phyloP scores from a whole-genome alignment of 192 early-diverging fungal species.

The Coemansia sp. region DNA sequence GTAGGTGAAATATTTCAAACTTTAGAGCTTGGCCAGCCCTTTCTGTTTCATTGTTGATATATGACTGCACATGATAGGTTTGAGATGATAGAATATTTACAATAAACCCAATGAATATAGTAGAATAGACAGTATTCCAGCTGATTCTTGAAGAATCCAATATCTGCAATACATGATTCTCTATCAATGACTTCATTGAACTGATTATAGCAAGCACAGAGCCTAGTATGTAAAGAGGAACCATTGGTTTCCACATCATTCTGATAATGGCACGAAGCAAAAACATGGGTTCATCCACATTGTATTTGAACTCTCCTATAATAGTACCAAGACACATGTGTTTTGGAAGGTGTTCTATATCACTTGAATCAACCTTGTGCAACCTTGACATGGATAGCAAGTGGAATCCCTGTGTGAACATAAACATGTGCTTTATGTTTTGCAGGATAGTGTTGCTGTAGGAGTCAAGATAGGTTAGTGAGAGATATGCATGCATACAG shows the following conservation, averaged over 20 bases:
- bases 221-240: slow-evolving; percentile 21
- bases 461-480: slow-evolving; percentile 11
- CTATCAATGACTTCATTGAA: not conserved
- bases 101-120: slow-evolving; percentile 4
- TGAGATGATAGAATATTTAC: slow-evolving; percentile 3
- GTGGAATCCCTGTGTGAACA: slow-evolving; percentile 15
- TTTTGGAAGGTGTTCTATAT: slow-evolving; percentile 26
- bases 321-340: slow-evolving; percentile 9
- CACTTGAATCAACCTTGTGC: slow-evolving; percentile 18
- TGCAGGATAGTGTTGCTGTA: slow-evolving; percentile 7
- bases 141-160: slow-evolving; percentile 15
- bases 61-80: not conserved
- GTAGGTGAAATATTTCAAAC: slow-evolving; percentile 32
- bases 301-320: slow-evolving; percentile 31
- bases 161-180: slow-evolving; percentile 14
- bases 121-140: slow-evolving; percentile 24
- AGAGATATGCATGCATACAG: slow-evolving; percentile 6
- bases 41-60: slow-evolving; percentile 1
- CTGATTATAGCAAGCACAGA: slow-evolving; percentile 4
- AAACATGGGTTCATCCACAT: slow-evolving; percentile 31
- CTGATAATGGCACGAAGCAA: slow-evolving; percentile 36
- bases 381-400: slow-evolving; percentile 17
- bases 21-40: slow-evolving; percentile 13
- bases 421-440: not conserved
- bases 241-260: slow-evolving; percentile 36